phyloP scores from a whole-genome alignment of 2,329 filamentous ascomycete species.

The Fusarium circinatum region DNA sequence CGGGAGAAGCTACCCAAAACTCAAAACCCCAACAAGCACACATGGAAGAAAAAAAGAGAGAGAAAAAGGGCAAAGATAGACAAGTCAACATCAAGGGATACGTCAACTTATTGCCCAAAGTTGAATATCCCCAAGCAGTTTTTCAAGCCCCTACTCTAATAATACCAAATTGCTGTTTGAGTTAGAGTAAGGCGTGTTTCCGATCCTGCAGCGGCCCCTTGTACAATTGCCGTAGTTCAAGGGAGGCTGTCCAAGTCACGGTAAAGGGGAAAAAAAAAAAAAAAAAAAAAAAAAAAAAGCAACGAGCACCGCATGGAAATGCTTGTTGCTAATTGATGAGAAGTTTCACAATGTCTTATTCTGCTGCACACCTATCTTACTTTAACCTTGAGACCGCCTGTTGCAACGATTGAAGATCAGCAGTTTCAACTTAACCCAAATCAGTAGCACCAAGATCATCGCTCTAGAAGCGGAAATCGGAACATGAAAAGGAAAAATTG shows the following conservation, averaged over 20 bases:
- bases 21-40: background rate
- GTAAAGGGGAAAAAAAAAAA: background rate
- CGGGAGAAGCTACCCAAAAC: background rate
- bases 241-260: conserved; percentile 2
- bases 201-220: conserved; percentile 28
- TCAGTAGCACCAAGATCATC: background rate
- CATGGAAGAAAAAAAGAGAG: background rate
- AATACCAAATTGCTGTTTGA: conserved; percentile 28
- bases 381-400: conserved; percentile 9
- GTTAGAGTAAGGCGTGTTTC: conserved; percentile 34
- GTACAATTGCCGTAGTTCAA: conserved; percentile 1
- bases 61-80: background rate
- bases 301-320: conserved; percentile 23
- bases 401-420: conserved; percentile 7
- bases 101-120: conserved; percentile 1
- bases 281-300: background rate
- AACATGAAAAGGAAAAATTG: conserved; percentile 33
- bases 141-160: conserved; percentile 1
- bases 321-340: conserved; percentile 12
- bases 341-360: conserved; percentile 38
- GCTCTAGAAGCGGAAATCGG: background rate
- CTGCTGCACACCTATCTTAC: background rate
- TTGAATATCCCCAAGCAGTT: background rate
- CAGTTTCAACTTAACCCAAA: conserved; percentile 15
- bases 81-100: background rate